Base-by-base conservation (phyloP, 345 rosid species). In the Trapa incisa region DNA sequence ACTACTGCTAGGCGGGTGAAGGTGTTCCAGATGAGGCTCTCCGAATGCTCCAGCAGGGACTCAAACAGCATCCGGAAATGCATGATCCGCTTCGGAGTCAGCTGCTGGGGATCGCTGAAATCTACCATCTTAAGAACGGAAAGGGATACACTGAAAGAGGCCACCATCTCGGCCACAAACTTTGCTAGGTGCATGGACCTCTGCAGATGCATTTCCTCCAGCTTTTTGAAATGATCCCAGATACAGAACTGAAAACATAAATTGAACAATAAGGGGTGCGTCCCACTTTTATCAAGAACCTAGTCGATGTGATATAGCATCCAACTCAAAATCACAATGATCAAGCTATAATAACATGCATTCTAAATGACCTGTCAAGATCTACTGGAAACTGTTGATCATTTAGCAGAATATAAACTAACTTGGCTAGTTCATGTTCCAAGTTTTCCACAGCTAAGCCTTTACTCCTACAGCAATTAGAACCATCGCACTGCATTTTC, bases 141-240 rank as follows among this genome's bases (percentile, higher is more conserved):
- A 42, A 87, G 91, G 57, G 99, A 87, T 33, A 87, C 86, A 36
- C 80, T 76, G 79, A 91, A 89, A 8, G 86, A 78, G 4, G 85
- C 76, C 39, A 88, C 75, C 87, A 94, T 87, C 76, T 94, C 99
- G 1, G 88, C 88, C 42, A 84, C 85, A 41, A 94, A 87, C 72
- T 86, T 91, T 10, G 95, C 97, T 36, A 89, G 83, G 77, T 94
- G 86, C 96, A 94, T 86, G 15, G 96, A 89, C 77, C 96, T 85
- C 69, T 70, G 65, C 58, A 88, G 91, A 32, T 80, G 78, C 89
- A 81, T 83, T 0, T 92, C 75, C 70, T 91, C 92, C 64, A 89
- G 79, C 84, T 87, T 91, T 64, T 86, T 91, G 70, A 86, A 91
- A 68, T 87, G 95, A 75, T 94, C 99, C 95, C 97, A 87, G 10